Evolutionary conservation across 305 asterid species (phyloP).

Genomic region (Solanum hybrid): DNA sequence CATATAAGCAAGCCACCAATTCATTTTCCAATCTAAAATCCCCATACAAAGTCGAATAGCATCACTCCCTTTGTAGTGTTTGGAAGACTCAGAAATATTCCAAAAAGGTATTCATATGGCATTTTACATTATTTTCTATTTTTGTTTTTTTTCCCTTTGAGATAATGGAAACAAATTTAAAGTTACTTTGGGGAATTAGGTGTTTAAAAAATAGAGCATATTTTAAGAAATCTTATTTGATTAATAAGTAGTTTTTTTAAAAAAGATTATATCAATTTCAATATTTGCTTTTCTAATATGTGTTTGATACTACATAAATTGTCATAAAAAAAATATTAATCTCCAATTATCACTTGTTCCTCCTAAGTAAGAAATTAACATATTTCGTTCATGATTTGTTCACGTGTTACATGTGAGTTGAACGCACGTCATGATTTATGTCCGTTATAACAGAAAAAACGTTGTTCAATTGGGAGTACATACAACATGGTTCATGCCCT

Average conservation of each 20-base stretch:
- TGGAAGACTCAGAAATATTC: not conserved
- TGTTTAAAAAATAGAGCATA: not conserved
- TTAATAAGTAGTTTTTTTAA: too few relatives aligned
- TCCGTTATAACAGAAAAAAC: not conserved
- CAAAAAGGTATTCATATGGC: not conserved
- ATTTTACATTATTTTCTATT: too few relatives aligned
- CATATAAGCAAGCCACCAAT: not conserved
- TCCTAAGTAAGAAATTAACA: not conserved
- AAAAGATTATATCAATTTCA: too few relatives aligned
- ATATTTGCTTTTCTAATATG: not conserved
- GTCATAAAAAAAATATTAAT: not conserved
- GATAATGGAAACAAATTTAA: not conserved
- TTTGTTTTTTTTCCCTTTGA: not conserved
- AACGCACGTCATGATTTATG: not conserved
- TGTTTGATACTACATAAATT: not conserved
- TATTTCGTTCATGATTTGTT: not conserved
- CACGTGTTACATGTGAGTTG: not conserved
- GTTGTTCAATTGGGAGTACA: not conserved
- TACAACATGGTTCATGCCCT: not conserved
- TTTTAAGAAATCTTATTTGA: not conserved
- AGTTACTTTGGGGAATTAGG: not conserved
- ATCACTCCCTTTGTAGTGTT: not conserved
- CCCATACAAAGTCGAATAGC: not conserved
- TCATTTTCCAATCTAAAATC: too few relatives aligned
- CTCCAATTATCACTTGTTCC: not conserved